Conservation (phyloP, 352 stramenopile species). For the Phytophthora fragariaefolia region DNA sequence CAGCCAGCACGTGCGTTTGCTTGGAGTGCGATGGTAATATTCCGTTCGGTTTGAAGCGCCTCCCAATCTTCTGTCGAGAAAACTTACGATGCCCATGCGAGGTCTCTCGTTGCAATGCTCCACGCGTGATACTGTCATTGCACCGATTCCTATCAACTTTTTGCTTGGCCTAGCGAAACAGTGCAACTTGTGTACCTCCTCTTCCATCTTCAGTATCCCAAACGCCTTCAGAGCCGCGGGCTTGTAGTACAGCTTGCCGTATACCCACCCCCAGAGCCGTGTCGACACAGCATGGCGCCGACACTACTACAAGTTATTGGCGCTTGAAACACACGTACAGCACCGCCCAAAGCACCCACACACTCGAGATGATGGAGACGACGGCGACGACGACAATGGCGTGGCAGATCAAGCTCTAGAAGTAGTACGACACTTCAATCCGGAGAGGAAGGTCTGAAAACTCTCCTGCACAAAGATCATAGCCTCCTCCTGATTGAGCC, state of each 20-base stretch:
- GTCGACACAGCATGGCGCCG: constrained; percentile 13
- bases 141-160: constrained; percentile 5
- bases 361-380: neutral
- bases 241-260: constrained; percentile 10
- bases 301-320: neutral
- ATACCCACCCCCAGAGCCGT: neutral
- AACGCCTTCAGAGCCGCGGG: constrained; percentile 14
- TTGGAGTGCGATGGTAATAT: neutral
- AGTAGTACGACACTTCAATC: constrained; percentile 15
- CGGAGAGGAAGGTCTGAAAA: too few species aligned
- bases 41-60: neutral
- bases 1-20: constrained; percentile 1
- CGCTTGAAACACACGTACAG: constrained; percentile 15
- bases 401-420: constrained; percentile 20
- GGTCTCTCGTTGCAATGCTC: constrained; percentile 15
- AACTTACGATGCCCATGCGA: constrained; percentile 10
- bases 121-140: constrained; percentile 1
- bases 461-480: neutral
- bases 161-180: constrained; percentile 15
- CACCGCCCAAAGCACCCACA: neutral
- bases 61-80: constrained; percentile 12
- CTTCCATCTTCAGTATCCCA: constrained; percentile 13
- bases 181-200: constrained; percentile 17
- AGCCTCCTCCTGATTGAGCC: neutral
- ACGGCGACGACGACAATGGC: constrained; percentile 4